phyloP scores from a whole-genome alignment of 1,284 basidiomycete genomes.

The Omphalotus olearius region DNA sequence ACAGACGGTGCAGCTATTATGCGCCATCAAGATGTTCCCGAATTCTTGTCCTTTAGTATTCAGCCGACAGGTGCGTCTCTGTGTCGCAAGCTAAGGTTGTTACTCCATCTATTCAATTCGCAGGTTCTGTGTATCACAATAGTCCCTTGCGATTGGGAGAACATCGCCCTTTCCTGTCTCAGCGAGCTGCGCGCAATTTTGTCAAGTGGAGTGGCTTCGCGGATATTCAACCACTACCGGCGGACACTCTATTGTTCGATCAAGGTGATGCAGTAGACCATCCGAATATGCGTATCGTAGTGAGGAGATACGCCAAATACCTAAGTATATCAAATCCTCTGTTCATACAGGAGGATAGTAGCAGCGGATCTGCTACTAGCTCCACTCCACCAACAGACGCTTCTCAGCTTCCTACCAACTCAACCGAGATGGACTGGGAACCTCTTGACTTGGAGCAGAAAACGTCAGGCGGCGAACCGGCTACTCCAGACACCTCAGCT shows the following conservation, averaged over 20 bases:
- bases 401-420: not conserved
- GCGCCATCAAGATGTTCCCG: not conserved
- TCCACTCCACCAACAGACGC: not conserved
- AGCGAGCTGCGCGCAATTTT: slow-evolving; percentile 5
- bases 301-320: not conserved
- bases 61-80: slow-evolving; percentile 1
- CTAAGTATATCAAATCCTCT: not conserved
- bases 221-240: slow-evolving; percentile 5
- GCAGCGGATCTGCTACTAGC: not conserved
- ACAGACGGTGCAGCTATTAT: not conserved
- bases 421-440: not conserved
- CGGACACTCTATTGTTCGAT: not conserved
- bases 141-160: not conserved
- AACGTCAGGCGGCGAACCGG: no score
- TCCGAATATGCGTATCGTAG: slow-evolving; percentile 15
- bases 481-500: not conserved
- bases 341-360: not conserved
- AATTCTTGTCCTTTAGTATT: slow-evolving; percentile 2
- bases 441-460: not conserved
- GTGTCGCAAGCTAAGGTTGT: not conserved
- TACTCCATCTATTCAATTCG: not conserved
- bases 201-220: slow-evolving; percentile 19
- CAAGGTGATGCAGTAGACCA: slow-evolving; percentile 13
- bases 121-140: not conserved
- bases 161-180: not conserved